A percentile compares a stretch with the other conserved stretches of the same genome.
Evolutionary conservation across 2,329 filamentous ascomycete genomes (phyloP).

Genomic region (Pseudopyrenochaeta lycopersici): DNA sequence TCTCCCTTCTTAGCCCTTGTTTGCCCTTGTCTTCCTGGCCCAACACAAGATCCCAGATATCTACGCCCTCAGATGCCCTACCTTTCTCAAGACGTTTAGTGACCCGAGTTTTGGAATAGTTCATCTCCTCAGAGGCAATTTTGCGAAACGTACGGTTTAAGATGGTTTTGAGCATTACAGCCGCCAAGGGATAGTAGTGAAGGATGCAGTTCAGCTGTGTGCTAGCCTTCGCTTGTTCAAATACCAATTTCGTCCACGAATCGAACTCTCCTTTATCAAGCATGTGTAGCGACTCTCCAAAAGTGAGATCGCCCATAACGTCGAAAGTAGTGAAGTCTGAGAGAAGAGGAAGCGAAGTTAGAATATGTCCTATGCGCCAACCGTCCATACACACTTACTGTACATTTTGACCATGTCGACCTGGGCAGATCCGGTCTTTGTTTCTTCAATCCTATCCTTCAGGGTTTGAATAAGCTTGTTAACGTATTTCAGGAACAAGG

Average conservation of each 20-base stretch:
- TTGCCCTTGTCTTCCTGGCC: constrained; percentile 31
- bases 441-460: constrained; percentile 32
- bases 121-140: neutral
- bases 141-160: neutral
- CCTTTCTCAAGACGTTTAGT: constrained; percentile 35
- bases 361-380: too few species aligned
- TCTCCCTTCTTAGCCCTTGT: constrained; percentile 15
- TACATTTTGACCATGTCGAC: constrained; percentile 45
- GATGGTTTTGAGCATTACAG: neutral
- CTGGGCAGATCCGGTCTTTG: constrained; percentile 13
- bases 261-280: constrained; percentile 37
- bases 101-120: constrained; percentile 18
- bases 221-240: neutral
- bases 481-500: constrained; percentile 52
- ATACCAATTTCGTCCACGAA: neutral
- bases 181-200: neutral
- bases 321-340: constrained; percentile 41
- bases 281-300: constrained; percentile 41
- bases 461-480: constrained; percentile 51
- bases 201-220: neutral
- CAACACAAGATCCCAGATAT: constrained; percentile 53
- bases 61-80: constrained; percentile 28
- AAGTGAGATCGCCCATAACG: constrained; percentile 46
- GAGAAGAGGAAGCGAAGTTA: too few species aligned
- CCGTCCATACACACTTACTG: constrained; percentile 4